Percentiles rank a stretch among this genome's conserved stretches.
phyloP scores from a whole-genome alignment of 2,329 filamentous ascomycete species.

The Cladosporium sphaerospermum region DNA sequence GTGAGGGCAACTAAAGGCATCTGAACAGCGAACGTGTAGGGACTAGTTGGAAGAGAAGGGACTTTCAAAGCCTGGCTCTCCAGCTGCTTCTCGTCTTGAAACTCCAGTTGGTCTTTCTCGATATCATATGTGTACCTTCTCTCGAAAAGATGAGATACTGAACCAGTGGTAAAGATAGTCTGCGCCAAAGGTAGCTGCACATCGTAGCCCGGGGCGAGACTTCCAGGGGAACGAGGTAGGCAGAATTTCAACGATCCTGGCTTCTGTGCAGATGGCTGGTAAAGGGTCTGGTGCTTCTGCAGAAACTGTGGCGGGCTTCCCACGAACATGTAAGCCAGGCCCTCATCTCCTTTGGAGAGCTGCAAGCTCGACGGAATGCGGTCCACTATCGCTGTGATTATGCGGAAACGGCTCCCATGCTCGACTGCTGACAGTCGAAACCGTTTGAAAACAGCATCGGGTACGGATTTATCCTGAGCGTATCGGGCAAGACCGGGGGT shows the following conservation, averaged over 20 bases:
- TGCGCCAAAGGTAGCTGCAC: slow-evolving; percentile 63
- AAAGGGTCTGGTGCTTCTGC: slow-evolving; percentile 5
- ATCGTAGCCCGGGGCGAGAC: background rate
- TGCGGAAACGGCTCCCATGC: slow-evolving; percentile 14
- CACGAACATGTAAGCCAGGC: slow-evolving; percentile 23
- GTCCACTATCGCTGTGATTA: slow-evolving; percentile 27
- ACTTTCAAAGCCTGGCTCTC: slow-evolving; percentile 19
- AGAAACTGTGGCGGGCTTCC: background rate
- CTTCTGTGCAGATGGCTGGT: slow-evolving; percentile 20
- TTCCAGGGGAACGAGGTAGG: background rate
- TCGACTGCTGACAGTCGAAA: slow-evolving; percentile 14
- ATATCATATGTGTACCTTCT: slow-evolving; percentile 16
- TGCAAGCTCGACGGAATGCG: slow-evolving; percentile 17
- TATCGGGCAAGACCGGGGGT: slow-evolving; percentile 22
- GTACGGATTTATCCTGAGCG: slow-evolving; percentile 18
- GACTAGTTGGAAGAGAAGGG: slow-evolving; percentile 5
- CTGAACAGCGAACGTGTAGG: background rate
- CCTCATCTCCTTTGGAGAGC: slow-evolving; percentile 19
- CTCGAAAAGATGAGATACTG: slow-evolving; percentile 49
- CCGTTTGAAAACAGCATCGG: slow-evolving; percentile 13
- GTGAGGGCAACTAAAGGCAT: slow-evolving; percentile 47
- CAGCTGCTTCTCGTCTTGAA: slow-evolving; percentile 15
- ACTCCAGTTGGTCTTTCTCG: slow-evolving; percentile 22
- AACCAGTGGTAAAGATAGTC: slow-evolving; percentile 69
- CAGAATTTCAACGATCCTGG: slow-evolving; percentile 25